These are phyloP conservation scores for Penstemon newberryi DNA, from an alignment of 257 asterid genomes.

Conservation along the genomic window DNA sequence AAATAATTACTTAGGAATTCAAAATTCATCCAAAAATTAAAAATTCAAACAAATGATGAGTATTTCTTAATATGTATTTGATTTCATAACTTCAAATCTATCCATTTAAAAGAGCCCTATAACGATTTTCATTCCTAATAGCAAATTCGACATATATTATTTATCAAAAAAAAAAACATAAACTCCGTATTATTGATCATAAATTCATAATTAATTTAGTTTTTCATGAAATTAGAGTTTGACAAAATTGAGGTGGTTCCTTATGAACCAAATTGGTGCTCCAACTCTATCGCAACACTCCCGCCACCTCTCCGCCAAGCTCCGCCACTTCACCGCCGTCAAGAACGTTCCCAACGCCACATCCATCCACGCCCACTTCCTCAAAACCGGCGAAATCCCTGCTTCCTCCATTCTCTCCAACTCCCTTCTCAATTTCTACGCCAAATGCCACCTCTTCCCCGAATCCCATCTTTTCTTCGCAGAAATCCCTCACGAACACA, in stretches of 20 bases:
- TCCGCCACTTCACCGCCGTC: slow-evolving; percentile 48
- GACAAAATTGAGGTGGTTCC: slow-evolving; percentile 3
- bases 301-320: slow-evolving; percentile 49
- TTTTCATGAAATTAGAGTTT: too few species aligned
- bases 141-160: too few species aligned
- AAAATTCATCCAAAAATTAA: too few species aligned
- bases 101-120: too few species aligned
- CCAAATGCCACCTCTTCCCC: slow-evolving; percentile 58
- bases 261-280: slow-evolving; percentile 44
- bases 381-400: slow-evolving; percentile 51
- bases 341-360: slow-evolving; percentile 44
- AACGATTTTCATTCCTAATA: too few species aligned
- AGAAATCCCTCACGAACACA: slow-evolving; percentile 39
- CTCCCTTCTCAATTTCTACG: slow-evolving; percentile 65
- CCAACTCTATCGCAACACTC: slow-evolving; percentile 39
- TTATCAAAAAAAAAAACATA: too few species aligned
- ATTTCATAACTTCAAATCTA: too few species aligned
- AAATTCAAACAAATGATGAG: too few species aligned
- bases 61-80: too few species aligned
- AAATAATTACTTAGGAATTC: too few species aligned
- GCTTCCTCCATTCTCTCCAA: slow-evolving; percentile 51
- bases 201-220: too few species aligned
- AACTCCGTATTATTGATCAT: too few species aligned
- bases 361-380: slow-evolving; percentile 66
- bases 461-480: slow-evolving; percentile 57